Conservation (phyloP, 2,329 filamentous ascomycete species). For the Thielaviopsis cerberus region DNA sequence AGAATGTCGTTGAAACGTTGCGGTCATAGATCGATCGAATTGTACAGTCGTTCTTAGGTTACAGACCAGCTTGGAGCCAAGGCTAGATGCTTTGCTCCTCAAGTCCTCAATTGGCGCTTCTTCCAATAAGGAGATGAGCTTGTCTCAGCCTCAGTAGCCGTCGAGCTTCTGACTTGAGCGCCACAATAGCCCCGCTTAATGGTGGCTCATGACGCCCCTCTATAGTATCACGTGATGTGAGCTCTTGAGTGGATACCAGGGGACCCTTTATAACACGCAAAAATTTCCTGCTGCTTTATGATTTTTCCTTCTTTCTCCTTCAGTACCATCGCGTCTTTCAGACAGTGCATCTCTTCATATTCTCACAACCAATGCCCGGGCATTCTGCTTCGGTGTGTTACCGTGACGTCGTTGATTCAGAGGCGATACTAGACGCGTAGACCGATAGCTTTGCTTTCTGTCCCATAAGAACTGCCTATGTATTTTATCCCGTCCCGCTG, state of each 20-base stretch:
- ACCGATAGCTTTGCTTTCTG: constrained; percentile 18
- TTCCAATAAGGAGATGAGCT: not conserved
- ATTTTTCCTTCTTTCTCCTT: constrained; percentile 21
- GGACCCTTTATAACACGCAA: constrained; percentile 10
- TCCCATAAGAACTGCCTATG: constrained; percentile 40
- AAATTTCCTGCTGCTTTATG: constrained; percentile 11
- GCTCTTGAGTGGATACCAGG: not conserved
- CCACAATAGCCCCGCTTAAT: not conserved
- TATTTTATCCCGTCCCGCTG: constrained; percentile 19
- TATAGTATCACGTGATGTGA: constrained; percentile 1
- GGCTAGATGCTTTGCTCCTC: not conserved
- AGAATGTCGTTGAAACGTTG: not conserved
- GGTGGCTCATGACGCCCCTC: constrained; percentile 9
- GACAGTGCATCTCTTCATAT: constrained; percentile 67
- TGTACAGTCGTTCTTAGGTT: not conserved
- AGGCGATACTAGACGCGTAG: constrained; percentile 30
- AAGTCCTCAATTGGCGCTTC: not conserved
- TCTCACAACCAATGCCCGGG: constrained; percentile 34
- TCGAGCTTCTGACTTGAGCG: not conserved
- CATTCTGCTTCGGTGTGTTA: constrained; percentile 48
- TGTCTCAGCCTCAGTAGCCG: not conserved
- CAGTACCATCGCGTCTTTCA: constrained; percentile 52
- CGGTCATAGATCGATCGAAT: not conserved
- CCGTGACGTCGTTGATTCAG: constrained; percentile 42
- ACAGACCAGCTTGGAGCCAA: not conserved